Base-by-base conservation (phyloP, 2,329 filamentous ascomycete species). In the Gaeumannomyces sp. region DNA sequence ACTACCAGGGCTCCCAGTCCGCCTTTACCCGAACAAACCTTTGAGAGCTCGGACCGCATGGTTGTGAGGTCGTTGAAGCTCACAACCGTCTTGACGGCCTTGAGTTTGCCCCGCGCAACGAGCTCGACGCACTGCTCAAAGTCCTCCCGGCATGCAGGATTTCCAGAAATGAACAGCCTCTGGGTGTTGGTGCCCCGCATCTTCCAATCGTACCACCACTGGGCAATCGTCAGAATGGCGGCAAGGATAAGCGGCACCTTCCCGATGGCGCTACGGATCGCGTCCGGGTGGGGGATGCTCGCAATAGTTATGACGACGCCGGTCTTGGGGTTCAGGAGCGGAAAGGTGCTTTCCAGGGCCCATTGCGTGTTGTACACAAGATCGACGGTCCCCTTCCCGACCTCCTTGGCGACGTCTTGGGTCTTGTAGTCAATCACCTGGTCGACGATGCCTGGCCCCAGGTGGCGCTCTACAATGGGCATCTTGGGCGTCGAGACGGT, bases 401-500 rank as follows among this genome's bases (percentile, higher is more conserved):
- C 76, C 22, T 65, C 71, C 7, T 75, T 66, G 38, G 71, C 68
- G 3, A 82, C 71, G 6, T 78, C 72, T 38, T 76, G 70, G 59
- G 72, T 78, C 64, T 75, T 78, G 71, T 86, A 86, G 69, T 85
- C 82, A 66, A 84, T 73, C 31, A 85, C 71, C 67, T 82, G 75
- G 70, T 83, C 82, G 2, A 83, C 78, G 7, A 80, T 72, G 0
- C 78, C 79, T 0, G 78, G 76, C 19, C 57, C 57, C 0, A 81
- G 71, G 45, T 74, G 68, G 65, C 77, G 68, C 58, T 78, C 76
- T 0, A 84, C 79, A 28, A 79, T 73, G 0, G 73, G 66, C 38
- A 86, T 65, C 71, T 86, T 86, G 13, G 76, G 66, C 28, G 82
- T 84, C 4, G 83, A 85, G 0, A 82, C 81, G 0, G 82, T 84